Evolutionary conservation across 345 rosid species (phyloP).

Genomic region (Durio zibethinus): DNA sequence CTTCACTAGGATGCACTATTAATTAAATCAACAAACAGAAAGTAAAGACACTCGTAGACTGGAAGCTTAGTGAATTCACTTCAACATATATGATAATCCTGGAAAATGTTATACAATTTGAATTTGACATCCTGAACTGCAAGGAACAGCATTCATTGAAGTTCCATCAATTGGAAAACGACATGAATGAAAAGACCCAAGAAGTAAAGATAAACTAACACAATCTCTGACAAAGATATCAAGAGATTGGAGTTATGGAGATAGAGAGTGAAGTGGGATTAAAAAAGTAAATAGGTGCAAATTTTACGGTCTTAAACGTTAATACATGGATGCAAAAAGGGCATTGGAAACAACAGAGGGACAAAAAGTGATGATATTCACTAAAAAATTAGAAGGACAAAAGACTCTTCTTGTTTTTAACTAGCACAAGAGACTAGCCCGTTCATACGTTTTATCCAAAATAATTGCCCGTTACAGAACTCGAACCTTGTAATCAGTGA

Average conservation of each 20-base stretch:
- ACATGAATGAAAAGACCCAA: not conserved
- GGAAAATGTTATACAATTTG: not conserved
- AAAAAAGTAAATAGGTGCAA: not conserved
- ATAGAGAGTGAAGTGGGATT: not conserved
- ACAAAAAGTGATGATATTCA: not conserved
- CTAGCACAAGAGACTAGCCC: constrained; percentile 52
- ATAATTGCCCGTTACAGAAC: constrained; percentile 98
- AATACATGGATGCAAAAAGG: not conserved
- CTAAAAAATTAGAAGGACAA: not conserved
- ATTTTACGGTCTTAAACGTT: not conserved
- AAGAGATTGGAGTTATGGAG: not conserved
- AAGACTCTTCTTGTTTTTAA: not conserved
- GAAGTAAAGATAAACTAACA: not conserved
- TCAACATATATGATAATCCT: not conserved
- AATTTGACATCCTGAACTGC: not conserved
- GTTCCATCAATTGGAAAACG: not conserved
- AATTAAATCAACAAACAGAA: constrained; percentile 17
- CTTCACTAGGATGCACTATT: constrained; percentile 86
- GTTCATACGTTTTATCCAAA: constrained; percentile 84
- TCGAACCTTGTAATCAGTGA: constrained; percentile 93
- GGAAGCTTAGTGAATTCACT: not conserved
- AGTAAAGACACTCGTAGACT: not conserved
- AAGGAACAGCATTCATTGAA: not conserved
- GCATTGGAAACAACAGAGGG: not conserved
- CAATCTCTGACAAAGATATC: not conserved